Conservation (phyloP, 495 filamentous ascomycete species). For the Talaromyces proteolyticus region DNA sequence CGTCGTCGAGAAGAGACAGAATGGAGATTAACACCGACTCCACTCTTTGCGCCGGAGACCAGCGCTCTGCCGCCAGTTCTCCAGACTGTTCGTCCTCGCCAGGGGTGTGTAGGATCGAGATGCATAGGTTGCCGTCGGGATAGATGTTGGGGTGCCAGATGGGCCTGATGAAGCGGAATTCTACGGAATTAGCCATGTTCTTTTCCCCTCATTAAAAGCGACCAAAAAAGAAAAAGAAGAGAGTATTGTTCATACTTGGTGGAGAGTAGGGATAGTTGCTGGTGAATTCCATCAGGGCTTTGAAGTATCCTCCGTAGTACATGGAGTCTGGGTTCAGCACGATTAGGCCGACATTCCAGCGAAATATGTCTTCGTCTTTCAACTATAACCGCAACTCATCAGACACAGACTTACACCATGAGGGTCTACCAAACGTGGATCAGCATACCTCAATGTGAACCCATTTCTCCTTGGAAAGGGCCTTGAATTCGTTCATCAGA, state of each 20-base stretch:
- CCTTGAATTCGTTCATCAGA: slow-evolving; percentile 84
- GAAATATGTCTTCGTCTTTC: slow-evolving; percentile 69
- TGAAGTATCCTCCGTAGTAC: slow-evolving; percentile 92
- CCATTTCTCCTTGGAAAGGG: slow-evolving; percentile 83
- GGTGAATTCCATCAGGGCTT: slow-evolving; percentile 81
- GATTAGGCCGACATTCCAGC: slow-evolving; percentile 83
- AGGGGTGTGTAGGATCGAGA: slow-evolving; percentile 90
- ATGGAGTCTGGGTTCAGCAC: slow-evolving; percentile 86
- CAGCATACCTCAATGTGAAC: slow-evolving; percentile 73
- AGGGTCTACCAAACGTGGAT: background rate
- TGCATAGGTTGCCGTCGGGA: slow-evolving; percentile 82
- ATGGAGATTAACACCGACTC: slow-evolving; percentile 92
- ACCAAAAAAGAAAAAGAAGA: background rate
- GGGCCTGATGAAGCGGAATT: slow-evolving; percentile 78
- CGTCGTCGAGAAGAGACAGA: slow-evolving; percentile 87
- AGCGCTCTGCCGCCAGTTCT: slow-evolving; percentile 81
- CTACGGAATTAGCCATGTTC: too few species aligned
- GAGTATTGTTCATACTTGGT: slow-evolving; percentile 43
- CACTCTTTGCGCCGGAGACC: slow-evolving; percentile 87
- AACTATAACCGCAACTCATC: slow-evolving; percentile 36
- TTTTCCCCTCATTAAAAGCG: background rate
- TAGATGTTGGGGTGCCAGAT: slow-evolving; percentile 95
- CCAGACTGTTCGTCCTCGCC: slow-evolving; percentile 91
- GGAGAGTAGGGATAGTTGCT: slow-evolving; percentile 86
- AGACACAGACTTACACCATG: background rate